Conservation (phyloP, 345 rosid genomes). For the Rhizophora mangle region DNA sequence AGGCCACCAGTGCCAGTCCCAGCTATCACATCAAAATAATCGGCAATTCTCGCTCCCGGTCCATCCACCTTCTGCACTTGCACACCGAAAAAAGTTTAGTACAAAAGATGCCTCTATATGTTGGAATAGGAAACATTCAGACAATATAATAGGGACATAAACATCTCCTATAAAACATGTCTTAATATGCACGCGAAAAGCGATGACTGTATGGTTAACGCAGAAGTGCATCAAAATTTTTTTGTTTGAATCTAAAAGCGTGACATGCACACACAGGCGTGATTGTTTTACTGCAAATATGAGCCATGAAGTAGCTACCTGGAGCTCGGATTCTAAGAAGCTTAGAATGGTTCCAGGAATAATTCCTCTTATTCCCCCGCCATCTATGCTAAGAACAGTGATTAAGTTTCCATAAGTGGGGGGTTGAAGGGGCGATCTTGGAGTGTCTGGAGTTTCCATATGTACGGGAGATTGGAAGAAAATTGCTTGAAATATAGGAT, state of each 20-base stretch:
- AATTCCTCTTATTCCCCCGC: conserved; percentile 24
- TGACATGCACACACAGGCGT: too few species aligned
- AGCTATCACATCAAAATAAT: conserved; percentile 30
- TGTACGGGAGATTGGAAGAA: neutral
- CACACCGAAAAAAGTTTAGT: neutral
- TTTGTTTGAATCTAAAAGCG: too few species aligned
- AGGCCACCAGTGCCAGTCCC: conserved; percentile 35
- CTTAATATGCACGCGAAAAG: neutral
- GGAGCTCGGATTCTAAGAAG: conserved; percentile 25
- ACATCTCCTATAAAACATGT: neutral
- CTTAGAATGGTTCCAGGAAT: conserved; percentile 20
- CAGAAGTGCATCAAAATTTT: too few species aligned
- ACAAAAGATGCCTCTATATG: neutral
- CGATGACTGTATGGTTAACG: neutral
- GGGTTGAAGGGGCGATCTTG: conserved; percentile 9
- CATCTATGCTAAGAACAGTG: conserved; percentile 23
- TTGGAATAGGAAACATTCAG: neutral
- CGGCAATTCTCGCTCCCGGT: conserved; percentile 27
- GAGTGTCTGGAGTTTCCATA: neutral
- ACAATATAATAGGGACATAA: neutral
- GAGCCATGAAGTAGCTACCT: conserved; percentile 1
- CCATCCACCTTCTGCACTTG: conserved; percentile 29
- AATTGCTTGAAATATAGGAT: neutral
- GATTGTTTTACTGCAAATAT: too few species aligned
- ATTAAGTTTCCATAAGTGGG: conserved; percentile 16